Evolutionary conservation across 345 rosid species (phyloP), one percentile per base, ranked within the genome.

Genomic region (Gynandropsis gynandra): DNA sequence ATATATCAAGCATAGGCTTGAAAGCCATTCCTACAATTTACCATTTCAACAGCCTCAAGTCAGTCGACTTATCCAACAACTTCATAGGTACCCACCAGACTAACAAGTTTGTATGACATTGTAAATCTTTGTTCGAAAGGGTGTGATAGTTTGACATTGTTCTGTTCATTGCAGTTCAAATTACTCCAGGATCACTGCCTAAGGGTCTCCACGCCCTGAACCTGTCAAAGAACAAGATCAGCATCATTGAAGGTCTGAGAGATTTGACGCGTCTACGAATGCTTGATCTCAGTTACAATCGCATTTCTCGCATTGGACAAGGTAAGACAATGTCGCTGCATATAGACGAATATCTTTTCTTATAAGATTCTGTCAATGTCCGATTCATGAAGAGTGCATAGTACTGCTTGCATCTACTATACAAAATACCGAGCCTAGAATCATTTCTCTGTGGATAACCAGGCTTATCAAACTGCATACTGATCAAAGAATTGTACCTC

Each of bases 231-330:
- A 92, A 92, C 77, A 87, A 76, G 78, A 84, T 87, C 71, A 72
- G 43, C 59, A 58, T 68, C 9, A 80, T 87, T 19, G 98, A 92
- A 61, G 98, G 96, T 38, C 88, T 87, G 1, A 72, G 95, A 75
- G 95, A 92, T 50, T 59, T 84, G 31, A 76, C 89, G 15, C 77
- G 89, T 16, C 34, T 92, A 76, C 79, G 93, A 49, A 68, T 72
- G 11, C 81, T 92, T 1, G 82, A 92, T 71, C 89, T 92, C 18
- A 84, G 95, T 75, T 84, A 92, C 77, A 92, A 92, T 52, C 95
- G 93, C 14, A 80, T 92, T 36, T 61, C 88, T 64, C 79, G 93
- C 47, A 74, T 92, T 12, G 98, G 98, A 59, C 93, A 82, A 63
- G 96, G 96, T 92, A 74, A 66, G 35, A n/a, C 1, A 45, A 1